These are phyloP conservation scores for Claviceps sorghi DNA, from an alignment of 2,329 filamentous ascomycete species.

Conservation along the genomic window DNA sequence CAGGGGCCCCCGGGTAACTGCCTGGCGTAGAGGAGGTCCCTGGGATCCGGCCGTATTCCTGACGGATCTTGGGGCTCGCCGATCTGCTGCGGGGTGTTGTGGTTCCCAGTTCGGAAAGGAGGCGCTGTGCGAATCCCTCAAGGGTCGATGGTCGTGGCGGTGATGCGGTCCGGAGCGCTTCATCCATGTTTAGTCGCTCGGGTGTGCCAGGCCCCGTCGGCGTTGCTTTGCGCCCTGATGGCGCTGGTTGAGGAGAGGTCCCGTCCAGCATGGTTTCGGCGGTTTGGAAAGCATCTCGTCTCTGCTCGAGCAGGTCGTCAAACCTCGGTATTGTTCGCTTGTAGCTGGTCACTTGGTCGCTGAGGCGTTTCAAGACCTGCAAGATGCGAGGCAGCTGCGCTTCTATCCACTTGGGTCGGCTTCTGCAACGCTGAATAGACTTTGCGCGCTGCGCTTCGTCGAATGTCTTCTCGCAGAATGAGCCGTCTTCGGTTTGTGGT, in stretches of 20 bases:
- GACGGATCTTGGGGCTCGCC: conserved; percentile 34
- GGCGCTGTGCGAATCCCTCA: conserved; percentile 47
- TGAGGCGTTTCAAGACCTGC: conserved; percentile 41
- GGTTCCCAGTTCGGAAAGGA: conserved; percentile 44
- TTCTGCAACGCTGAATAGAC: conserved; percentile 35
- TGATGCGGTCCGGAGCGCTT: conserved; percentile 30
- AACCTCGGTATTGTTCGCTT: conserved; percentile 54
- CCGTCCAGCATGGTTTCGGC: conserved; percentile 34
- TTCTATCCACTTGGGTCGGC: conserved; percentile 37
- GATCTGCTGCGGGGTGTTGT: conserved; percentile 19
- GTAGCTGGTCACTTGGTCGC: conserved; percentile 48
- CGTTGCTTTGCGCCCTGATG: conserved; percentile 14
- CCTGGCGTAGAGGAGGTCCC: conserved; percentile 17
- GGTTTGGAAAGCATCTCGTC: conserved; percentile 48
- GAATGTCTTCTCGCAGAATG: background rate
- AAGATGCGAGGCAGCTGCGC: conserved; percentile 40
- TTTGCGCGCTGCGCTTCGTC: conserved; percentile 24
- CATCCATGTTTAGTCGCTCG: conserved; percentile 30
- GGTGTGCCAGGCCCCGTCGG: conserved; percentile 20
- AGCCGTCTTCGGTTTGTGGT: background rate
- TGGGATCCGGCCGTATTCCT: conserved; percentile 24
- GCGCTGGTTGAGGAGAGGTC: conserved; percentile 6
- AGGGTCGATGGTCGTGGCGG: conserved; percentile 39
- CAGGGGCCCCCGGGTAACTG: conserved; percentile 4
- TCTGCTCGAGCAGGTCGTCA: conserved; percentile 54